A percentile compares a stretch with the other conserved stretches of the same genome.
Evolutionary conservation across 441 rosid species (phyloP).

Genomic region (Oxalis stricta): DNA sequence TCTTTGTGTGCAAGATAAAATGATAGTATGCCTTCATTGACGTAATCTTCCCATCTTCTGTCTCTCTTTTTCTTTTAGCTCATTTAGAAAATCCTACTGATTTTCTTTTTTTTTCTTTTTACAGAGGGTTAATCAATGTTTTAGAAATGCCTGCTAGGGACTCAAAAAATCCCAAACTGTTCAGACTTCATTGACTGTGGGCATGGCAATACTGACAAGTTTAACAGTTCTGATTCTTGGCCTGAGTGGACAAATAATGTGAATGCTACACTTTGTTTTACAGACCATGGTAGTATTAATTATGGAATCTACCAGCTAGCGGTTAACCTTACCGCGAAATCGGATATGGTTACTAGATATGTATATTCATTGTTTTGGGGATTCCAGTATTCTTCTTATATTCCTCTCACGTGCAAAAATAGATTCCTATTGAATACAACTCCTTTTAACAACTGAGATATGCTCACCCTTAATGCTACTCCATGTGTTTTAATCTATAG

Average conservation of each 20-base stretch:
- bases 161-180: slow-evolving; percentile 7
- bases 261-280: slow-evolving; percentile 41
- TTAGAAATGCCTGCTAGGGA: slow-evolving; percentile 44
- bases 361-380: slow-evolving; percentile 84
- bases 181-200: slow-evolving; percentile 47
- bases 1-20: background rate
- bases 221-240: background rate
- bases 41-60: background rate
- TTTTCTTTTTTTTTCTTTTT: slow-evolving; percentile 1
- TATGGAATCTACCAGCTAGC: slow-evolving; percentile 53
- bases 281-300: slow-evolving; percentile 19
- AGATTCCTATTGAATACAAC: slow-evolving; percentile 4
- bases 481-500: background rate
- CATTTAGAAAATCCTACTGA: too few relatives aligned
- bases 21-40: too few relatives aligned
- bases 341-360: slow-evolving; percentile 40
- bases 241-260: slow-evolving; percentile 22
- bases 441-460: background rate
- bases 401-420: too few relatives aligned
- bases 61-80: too few relatives aligned
- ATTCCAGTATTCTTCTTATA: slow-evolving; percentile 42
- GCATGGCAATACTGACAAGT: slow-evolving; percentile 6
- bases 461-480: background rate
- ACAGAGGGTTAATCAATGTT: slow-evolving; percentile 86
- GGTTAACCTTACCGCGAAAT: slow-evolving; percentile 38